Evolutionary conservation across 176 grass and related monocot genomes (phyloP).

Genomic region (Carex scoparia): DNA sequence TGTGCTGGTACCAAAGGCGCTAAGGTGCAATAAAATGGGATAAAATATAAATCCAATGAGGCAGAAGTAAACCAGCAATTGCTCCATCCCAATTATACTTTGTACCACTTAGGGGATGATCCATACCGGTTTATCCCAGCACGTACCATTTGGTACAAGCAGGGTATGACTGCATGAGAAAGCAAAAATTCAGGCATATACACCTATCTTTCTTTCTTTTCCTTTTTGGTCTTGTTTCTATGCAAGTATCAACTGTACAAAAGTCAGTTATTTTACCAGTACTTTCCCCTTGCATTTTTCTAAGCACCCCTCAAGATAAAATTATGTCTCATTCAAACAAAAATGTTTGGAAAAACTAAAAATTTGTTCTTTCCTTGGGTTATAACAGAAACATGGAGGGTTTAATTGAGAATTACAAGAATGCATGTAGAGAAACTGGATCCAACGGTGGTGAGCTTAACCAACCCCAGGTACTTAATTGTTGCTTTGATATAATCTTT

Average conservation of each 20-base stretch:
- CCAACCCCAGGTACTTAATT: constrained; percentile 12
- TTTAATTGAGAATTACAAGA: constrained; percentile 33
- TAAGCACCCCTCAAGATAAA: not conserved
- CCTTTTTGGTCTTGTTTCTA: not conserved
- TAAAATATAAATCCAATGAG: not conserved
- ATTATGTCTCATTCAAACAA: not conserved
- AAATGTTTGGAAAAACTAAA: not conserved
- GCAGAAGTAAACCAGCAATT: not conserved
- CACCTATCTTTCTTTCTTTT: not conserved
- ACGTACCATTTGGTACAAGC: not conserved
- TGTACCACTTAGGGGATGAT: not conserved
- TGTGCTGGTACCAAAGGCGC: not conserved
- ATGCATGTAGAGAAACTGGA: constrained; percentile 15
- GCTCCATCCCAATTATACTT: not conserved
- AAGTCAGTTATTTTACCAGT: not conserved
- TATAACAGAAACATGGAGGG: constrained; percentile 27
- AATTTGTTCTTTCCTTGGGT: not conserved
- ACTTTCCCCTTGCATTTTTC: not conserved
- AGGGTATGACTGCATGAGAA: too few species aligned
- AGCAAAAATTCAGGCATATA: not conserved
- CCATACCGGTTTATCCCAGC: not conserved
- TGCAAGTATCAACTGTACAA: not conserved
- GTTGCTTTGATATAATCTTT: not conserved
- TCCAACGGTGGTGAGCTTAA: not conserved
- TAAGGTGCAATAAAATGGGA: not conserved